Percentiles rank a stretch among this genome's conserved stretches.
Evolutionary conservation across 2,329 filamentous ascomycete species (phyloP).

Genomic region (Xylariaceae sp.): DNA sequence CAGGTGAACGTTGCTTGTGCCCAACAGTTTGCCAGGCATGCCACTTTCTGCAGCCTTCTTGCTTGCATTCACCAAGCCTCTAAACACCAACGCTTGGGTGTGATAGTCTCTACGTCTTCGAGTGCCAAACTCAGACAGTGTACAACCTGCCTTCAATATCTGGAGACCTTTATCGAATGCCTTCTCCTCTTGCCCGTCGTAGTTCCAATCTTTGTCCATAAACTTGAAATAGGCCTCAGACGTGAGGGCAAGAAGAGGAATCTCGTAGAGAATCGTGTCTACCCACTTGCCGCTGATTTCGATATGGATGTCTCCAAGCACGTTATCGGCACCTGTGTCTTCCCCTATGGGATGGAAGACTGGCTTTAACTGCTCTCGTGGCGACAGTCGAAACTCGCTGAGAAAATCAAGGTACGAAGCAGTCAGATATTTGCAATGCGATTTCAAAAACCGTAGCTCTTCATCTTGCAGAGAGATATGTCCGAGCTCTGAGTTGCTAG

Average conservation of each 20-base stretch:
- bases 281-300: slow-evolving; percentile 84
- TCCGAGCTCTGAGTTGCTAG: slow-evolving; percentile 68
- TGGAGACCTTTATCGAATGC: slow-evolving; percentile 81
- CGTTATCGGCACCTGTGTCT: slow-evolving; percentile 67
- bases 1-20: slow-evolving; percentile 96
- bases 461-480: slow-evolving; percentile 80
- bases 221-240: slow-evolving; percentile 98
- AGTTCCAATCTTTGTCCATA: slow-evolving; percentile 90
- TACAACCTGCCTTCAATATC: slow-evolving; percentile 81
- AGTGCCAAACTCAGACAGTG: slow-evolving; percentile 93
- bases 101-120: slow-evolving; percentile 90
- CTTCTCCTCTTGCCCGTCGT: slow-evolving; percentile 83
- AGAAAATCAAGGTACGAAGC: slow-evolving; percentile 81
- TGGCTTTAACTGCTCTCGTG: slow-evolving; percentile 77
- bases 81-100: slow-evolving; percentile 90
- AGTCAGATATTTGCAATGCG: slow-evolving; percentile 80
- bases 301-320: slow-evolving; percentile 77
- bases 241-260: slow-evolving; percentile 87
- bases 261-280: slow-evolving; percentile 97
- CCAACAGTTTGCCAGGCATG: slow-evolving; percentile 75
- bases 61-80: slow-evolving; percentile 80
- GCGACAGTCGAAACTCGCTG: slow-evolving; percentile 79
- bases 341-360: slow-evolving; percentile 64
- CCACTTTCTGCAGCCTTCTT: slow-evolving; percentile 70
- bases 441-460: slow-evolving; percentile 79